Evolutionary conservation across 148 eudicot genomes (phyloP), one percentile per base, ranked within the genome.

Genomic region (Persicaria maculosa): DNA sequence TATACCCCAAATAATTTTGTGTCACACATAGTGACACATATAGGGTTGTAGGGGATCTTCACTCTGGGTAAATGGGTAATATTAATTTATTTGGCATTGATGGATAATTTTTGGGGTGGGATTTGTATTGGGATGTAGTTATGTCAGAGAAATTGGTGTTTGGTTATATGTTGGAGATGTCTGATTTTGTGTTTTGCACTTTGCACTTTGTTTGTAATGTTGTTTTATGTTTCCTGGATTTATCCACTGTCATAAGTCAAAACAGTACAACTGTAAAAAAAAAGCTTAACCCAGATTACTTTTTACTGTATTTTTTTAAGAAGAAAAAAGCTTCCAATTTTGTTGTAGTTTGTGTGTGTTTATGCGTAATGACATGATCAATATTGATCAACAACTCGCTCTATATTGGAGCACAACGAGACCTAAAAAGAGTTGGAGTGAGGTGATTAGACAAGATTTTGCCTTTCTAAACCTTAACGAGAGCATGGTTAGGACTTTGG

Each of bases 261-360:
- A 59, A 59, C 36, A 31, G 40, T 7, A 22, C 65, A 59, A 25
- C 68, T 62, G 68, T 62, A 31, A 62, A 62, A 62, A 61, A 61
- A 25, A 2, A 31, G n/a, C 1, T 9, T 31, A 31, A 31, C 4
- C n/a, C 7, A 36, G 16, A 12, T 11, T 11, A 25, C 44, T 25
- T 22, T 62, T n/a, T n/a, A n/a, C n/a, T n/a, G n/a, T n/a, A n/a
- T n/a, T n/a, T 62, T 25, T 1, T 2, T 31, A 31, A 1, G 4
- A 31, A 20, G 20, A 6, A 31, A 62, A 62, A 62, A 62, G 17
- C 6, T 31, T 36, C n/a, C 6, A 62, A 62, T 11, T 62, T 11
- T 62, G 68, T 62, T 10, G 14, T 36, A 9, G 36, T 62, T 25
- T 62, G 22, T 57, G 64, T 12, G 44, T 62, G 44, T 62, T 22